These are phyloP conservation scores for Saccharomycopsis fermentans DNA, from an alignment of 805 yeast species.

Conservation along the genomic window DNA sequence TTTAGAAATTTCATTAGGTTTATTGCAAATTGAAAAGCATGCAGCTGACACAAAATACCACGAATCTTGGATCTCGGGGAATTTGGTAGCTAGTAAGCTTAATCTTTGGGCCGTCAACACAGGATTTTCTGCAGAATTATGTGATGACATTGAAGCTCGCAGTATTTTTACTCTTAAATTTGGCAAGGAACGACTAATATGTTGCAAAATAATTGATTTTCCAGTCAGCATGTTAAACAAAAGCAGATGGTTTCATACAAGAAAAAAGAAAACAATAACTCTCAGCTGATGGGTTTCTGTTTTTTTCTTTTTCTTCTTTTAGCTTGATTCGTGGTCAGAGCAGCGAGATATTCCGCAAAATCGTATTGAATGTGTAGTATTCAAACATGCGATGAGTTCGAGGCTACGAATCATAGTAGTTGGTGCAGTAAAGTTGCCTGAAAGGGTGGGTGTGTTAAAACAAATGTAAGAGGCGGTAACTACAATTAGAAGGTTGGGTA, in stretches of 20 bases:
- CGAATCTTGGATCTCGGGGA: slow-evolving; percentile 41
- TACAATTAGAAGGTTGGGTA: no score
- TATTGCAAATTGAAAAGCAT: slow-evolving; percentile 69
- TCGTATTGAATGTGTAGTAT: no score
- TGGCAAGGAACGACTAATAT: background rate
- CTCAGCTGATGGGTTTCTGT: background rate
- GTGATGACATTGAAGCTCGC: background rate
- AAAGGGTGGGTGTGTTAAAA: no score
- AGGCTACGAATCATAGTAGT: no score
- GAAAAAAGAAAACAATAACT: background rate
- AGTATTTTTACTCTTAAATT: background rate
- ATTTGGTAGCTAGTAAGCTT: slow-evolving; percentile 36
- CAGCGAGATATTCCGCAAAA: no score
- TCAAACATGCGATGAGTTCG: no score
- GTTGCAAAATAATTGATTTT: background rate
- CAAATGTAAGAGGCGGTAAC: no score
- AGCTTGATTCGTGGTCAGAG: no score
- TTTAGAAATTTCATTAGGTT: slow-evolving; percentile 70
- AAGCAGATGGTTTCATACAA: no score
- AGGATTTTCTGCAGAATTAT: slow-evolving; percentile 7
- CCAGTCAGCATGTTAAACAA: background rate
- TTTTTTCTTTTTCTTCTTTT: no score
- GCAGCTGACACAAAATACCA: slow-evolving; percentile 83
- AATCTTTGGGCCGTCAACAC: slow-evolving; percentile 46
- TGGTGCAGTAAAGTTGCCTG: no score